Evolutionary conservation across 1,284 basidiomycete genomes (phyloP), one percentile per base, ranked within the genome.

Genomic region (Cryptococcus deneoformans): DNA sequence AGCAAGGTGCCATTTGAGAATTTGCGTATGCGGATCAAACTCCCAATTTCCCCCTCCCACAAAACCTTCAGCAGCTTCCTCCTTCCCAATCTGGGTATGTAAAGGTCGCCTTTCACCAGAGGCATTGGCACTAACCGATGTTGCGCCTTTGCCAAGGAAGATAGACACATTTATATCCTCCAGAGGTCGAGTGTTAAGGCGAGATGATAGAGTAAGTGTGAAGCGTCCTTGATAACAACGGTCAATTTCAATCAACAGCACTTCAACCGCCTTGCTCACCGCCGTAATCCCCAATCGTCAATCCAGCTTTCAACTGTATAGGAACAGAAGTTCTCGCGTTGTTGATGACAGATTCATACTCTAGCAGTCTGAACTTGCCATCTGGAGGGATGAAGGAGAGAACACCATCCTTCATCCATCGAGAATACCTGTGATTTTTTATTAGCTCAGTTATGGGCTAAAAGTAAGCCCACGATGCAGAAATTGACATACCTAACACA

Each of bases 341-440:
- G 0, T 51, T 44, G 16, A 53, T 16, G 24, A 79, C 77, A 67
- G 87, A 87, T 36, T 89, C 87, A 71, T 96, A 97, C 68, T 92
- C 89, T 74, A 89, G 85, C 35, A 97, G 81, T 43, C 85, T 84
- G 77, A 97, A 98, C 61, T 85, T 85, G 9, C 94, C 94, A 69
- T 98, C 94, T 1, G 94, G 94, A 3, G 94, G 94, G 46, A 98
- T 86, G 72, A 98, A 98, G 1, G 91, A 94, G 53, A 98, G 80
- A 0, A 84, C 80, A 63, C 85, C 86, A 69, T 91, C 88, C 50
- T 87, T 85, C 47, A 84, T 80, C 89, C 91, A 96, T 53, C 87
- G 86, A 66, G 85, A 85, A 52, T 92, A 80, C 39, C 91, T 92
- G 56, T 45, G 29, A 29, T 29, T 29, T 29, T 29, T 29, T 3